Evolutionary conservation across 2,329 filamentous ascomycete genomes (phyloP).

Genomic region (Aspergillus ruber): DNA sequence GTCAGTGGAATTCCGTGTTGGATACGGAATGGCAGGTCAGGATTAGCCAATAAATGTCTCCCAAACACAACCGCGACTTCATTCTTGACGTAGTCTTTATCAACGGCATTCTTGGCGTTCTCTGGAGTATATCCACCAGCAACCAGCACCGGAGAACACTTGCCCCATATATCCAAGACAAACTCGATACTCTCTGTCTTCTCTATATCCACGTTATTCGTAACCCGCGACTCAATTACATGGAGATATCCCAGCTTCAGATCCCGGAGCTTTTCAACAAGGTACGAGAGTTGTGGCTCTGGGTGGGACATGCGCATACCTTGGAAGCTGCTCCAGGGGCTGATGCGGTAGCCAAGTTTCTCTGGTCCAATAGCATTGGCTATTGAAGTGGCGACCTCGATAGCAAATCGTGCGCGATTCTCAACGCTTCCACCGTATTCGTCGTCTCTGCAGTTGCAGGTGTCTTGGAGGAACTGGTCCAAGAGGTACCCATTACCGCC

Average conservation of each 20-base stretch:
- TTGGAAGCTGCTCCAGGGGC: slow-evolving; percentile 26
- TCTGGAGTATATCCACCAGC: slow-evolving; percentile 38
- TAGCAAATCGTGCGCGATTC: slow-evolving; percentile 45
- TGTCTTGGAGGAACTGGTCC: slow-evolving; percentile 43
- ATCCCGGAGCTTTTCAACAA: slow-evolving; percentile 45
- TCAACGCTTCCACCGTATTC: slow-evolving; percentile 43
- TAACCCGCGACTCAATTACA: slow-evolving; percentile 48
- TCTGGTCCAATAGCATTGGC: slow-evolving; percentile 36
- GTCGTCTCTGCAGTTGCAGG: slow-evolving; percentile 41
- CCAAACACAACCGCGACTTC: slow-evolving; percentile 31
- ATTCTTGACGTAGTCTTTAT: slow-evolving; percentile 6
- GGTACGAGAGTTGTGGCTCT: slow-evolving; percentile 53
- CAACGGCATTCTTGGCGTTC: slow-evolving; percentile 23
- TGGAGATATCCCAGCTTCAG: slow-evolving; percentile 54
- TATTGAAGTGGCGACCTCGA: slow-evolving; percentile 43
- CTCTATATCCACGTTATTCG: neutral
- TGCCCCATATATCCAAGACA: slow-evolving; percentile 34
- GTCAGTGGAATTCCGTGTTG: slow-evolving; percentile 26
- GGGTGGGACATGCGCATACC: slow-evolving; percentile 53
- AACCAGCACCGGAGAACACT: slow-evolving; percentile 38
- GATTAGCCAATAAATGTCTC: slow-evolving; percentile 35
- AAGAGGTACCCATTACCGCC: slow-evolving; percentile 42
- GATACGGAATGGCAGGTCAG: slow-evolving; percentile 35
- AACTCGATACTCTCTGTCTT: slow-evolving; percentile 27
- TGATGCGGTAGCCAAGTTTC: slow-evolving; percentile 37